Evolutionary conservation across 2,329 filamentous ascomycete species (phyloP), one percentile per base, ranked within the genome.

Genomic region (Cordyceps tenuipes): DNA sequence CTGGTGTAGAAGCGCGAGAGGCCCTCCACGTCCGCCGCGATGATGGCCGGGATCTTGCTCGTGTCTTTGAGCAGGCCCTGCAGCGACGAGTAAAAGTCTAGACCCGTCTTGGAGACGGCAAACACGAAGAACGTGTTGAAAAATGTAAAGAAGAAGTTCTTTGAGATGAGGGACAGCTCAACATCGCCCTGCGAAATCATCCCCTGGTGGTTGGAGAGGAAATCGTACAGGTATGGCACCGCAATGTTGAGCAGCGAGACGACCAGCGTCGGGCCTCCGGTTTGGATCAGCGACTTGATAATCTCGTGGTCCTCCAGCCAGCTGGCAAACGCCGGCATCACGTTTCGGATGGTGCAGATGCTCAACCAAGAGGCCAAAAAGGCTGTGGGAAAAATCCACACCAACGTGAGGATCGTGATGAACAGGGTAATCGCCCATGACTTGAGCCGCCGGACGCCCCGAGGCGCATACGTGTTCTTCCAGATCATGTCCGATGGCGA

Each of bases 61-160:
- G 92, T 90, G 70, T 96, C 91, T 66, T 84, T 85, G 59, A 96
- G 79, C 10, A 87, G 84, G 52, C 93, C 83, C 58, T 84, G 84
- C 51, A 97, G 79, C 57, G 88, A 82, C 39, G 79, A 78, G 73
- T 85, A 85, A 68, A 96, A 89, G 58, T 87, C 84, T 44, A 88
- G 85, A 74, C 89, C 90, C 5, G 91, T 91, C 58, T 89, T 89
- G 50, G 96, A 89, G 29, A 94, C 82, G 1, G 93, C 95, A 71
- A 97, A 97, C 49, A 97, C 84, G 55, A 97, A 83, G 75, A 99
- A 99, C 61, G 97, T 90, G 75, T 99, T 99, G 83, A 99, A 97
- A 74, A 99, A 99, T 10, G 89, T 92, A 71, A 99, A 99, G 80
- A 97, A 96, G 76, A 97, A 99, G 73, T 97, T 99, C 77, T 99